phyloP scores from a whole-genome alignment of 164 flowering plant species.

The Stephania cephalantha region DNA sequence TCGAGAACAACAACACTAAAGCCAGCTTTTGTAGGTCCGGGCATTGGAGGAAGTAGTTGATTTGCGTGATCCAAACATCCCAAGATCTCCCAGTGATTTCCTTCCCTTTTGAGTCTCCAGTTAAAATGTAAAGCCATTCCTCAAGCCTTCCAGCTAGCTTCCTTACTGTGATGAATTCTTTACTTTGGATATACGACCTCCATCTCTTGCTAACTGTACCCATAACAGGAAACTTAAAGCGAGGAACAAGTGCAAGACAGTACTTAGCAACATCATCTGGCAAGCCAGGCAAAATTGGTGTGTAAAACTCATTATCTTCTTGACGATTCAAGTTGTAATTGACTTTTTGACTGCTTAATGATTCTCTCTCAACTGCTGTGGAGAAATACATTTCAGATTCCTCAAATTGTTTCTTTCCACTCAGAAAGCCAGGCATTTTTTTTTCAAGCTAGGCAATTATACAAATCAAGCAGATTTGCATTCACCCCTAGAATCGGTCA shows the following conservation, averaged over 20 bases:
- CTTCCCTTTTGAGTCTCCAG: conserved; percentile 48
- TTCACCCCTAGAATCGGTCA: neutral
- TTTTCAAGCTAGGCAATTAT: conserved; percentile 9
- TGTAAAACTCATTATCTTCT: conserved; percentile 22
- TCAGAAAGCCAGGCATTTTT: conserved; percentile 46
- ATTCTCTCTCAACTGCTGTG: conserved; percentile 22
- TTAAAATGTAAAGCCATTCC: conserved; percentile 86
- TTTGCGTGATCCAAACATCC: conserved; percentile 48
- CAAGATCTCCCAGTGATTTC: conserved; percentile 82
- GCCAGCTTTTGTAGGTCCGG: conserved; percentile 61
- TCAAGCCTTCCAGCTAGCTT: conserved; percentile 68
- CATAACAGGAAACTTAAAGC: conserved; percentile 64
- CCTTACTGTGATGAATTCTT: conserved; percentile 67
- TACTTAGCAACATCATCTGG: conserved; percentile 89
- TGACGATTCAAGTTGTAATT: conserved; percentile 16
- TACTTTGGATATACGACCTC: conserved; percentile 74
- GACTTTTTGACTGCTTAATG: conserved; percentile 28
- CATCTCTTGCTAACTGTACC: conserved; percentile 74
- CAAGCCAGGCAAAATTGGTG: conserved; percentile 73
- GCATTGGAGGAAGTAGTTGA: conserved; percentile 63
- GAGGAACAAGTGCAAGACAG: conserved; percentile 93
- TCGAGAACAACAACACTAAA: conserved; percentile 68
- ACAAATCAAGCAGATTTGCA: conserved; percentile 11
- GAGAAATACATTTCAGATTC: conserved; percentile 47
- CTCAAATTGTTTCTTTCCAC: conserved; percentile 37